These are phyloP conservation scores for Trematosphaeria pertusa DNA, from an alignment of 2,329 filamentous ascomycete species.

Conservation along the genomic window DNA sequence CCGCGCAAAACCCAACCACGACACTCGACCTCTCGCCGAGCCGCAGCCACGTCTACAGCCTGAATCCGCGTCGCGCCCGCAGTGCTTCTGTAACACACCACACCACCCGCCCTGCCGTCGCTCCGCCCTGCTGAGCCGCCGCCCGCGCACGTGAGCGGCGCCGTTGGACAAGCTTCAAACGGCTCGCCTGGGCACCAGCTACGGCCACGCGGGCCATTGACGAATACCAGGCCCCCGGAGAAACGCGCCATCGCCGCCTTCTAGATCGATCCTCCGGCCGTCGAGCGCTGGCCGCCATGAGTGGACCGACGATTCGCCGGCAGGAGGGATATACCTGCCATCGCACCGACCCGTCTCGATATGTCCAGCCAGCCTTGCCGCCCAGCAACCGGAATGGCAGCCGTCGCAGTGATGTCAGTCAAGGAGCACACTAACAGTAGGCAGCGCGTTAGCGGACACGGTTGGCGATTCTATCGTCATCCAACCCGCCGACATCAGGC, in stretches of 20 bases:
- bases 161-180: slow-evolving; percentile 13
- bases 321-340: too few relatives aligned
- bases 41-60: slow-evolving; percentile 1
- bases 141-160: slow-evolving; percentile 11
- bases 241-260: neutral
- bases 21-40: slow-evolving; percentile 6
- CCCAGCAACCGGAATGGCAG: neutral
- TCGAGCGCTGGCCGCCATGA: neutral
- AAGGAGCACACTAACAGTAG: neutral
- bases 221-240: slow-evolving; percentile 16
- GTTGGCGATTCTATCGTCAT: slow-evolving; percentile 8
- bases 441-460: slow-evolving; percentile 1
- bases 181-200: too few relatives aligned
- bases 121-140: neutral
- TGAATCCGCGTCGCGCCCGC: slow-evolving; percentile 3
- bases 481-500: neutral
- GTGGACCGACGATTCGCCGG: too few relatives aligned
- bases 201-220: slow-evolving; percentile 1
- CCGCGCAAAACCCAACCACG: slow-evolving; percentile 13
- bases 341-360: too few relatives aligned
- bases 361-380: neutral
- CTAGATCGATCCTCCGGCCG: neutral
- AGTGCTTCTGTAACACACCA: slow-evolving; percentile 4
- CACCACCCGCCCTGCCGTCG: slow-evolving; percentile 7
- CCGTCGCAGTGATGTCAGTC: slow-evolving; percentile 10